Evolutionary conservation across 179 eudicot species (phyloP).

Genomic region (Heliamphora pulchella): DNA sequence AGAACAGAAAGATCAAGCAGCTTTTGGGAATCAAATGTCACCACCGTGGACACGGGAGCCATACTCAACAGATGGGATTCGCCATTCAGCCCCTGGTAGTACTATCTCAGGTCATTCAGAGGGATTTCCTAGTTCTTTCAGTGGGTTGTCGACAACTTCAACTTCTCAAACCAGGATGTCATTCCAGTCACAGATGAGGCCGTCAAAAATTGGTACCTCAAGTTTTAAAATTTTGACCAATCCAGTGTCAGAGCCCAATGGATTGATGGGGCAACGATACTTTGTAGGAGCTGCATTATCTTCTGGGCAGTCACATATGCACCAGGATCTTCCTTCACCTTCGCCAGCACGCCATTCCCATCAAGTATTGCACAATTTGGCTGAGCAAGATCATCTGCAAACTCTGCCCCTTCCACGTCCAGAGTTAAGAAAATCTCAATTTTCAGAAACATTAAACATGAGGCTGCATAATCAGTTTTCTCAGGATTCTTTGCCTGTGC

Average conservation of each 20-base stretch:
- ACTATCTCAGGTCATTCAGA: constrained; percentile 18
- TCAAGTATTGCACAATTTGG: constrained; percentile 28
- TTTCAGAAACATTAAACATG: constrained; percentile 24
- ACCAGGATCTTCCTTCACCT: constrained; percentile 43
- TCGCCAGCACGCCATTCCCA: constrained; percentile 32
- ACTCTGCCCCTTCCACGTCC: constrained; percentile 30
- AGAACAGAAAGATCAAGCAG: constrained; percentile 40
- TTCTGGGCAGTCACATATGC: constrained; percentile 29
- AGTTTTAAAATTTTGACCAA: constrained; percentile 18
- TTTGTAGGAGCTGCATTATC: constrained; percentile 27
- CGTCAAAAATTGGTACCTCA: constrained; percentile 25
- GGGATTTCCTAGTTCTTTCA: constrained; percentile 22
- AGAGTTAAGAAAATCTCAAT: constrained; percentile 40
- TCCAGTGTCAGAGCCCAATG: constrained; percentile 28
- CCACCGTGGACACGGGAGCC: constrained; percentile 41
- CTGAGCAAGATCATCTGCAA: constrained; percentile 36
- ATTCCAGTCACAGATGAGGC: constrained; percentile 31
- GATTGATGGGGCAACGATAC: constrained; percentile 35
- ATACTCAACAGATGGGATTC: constrained; percentile 24
- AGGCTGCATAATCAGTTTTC: constrained; percentile 27
- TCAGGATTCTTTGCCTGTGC: constrained; percentile 29
- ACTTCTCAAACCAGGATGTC: constrained; percentile 29
- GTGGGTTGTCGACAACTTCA: constrained; percentile 19
- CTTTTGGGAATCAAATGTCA: constrained; percentile 36
- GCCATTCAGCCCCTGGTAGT: constrained; percentile 18